phyloP scores from a whole-genome alignment of 139 green algal genomes.

The Chlamydomonas sphaeroides region DNA sequence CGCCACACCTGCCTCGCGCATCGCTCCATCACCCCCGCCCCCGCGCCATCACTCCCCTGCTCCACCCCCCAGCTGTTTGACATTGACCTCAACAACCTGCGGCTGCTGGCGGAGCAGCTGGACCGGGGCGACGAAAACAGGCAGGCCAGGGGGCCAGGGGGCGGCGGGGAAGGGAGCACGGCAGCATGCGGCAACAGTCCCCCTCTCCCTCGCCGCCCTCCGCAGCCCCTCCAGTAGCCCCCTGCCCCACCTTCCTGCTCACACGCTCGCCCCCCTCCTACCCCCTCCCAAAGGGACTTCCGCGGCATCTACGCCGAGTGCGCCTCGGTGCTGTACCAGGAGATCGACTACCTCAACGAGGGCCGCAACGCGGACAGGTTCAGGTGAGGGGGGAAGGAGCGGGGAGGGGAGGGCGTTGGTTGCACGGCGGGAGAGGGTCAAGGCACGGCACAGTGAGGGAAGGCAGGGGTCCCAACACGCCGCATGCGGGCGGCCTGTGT shows the following conservation, averaged over 20 bases:
- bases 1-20: too few species aligned
- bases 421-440: too few species aligned
- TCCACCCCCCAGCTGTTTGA: conserved; percentile 88
- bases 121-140: conserved; percentile 88
- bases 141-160: conserved; percentile 53
- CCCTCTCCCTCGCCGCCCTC: neutral
- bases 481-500: too few species aligned
- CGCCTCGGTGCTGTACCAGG: conserved; percentile 73
- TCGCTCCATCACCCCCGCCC: too few species aligned
- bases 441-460: too few species aligned
- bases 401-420: too few species aligned
- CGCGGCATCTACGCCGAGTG: conserved; percentile 96
- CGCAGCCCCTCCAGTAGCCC: neutral
- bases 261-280: too few species aligned
- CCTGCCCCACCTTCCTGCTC: too few species aligned
- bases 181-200: neutral
- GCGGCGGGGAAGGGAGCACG: neutral
- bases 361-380: conserved; percentile 91
- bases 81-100: conserved; percentile 88
- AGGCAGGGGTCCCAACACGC: too few species aligned
- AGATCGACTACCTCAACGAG: conserved; percentile 98
- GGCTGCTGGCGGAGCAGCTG: conserved; percentile 83
- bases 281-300: conserved; percentile 41
- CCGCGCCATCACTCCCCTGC: too few species aligned
- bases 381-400: conserved; percentile 3